Percentiles rank a stretch among this genome's conserved stretches.
Conservation (phyloP, 768 basidiomycete species). For the Harrya chromipes region DNA sequence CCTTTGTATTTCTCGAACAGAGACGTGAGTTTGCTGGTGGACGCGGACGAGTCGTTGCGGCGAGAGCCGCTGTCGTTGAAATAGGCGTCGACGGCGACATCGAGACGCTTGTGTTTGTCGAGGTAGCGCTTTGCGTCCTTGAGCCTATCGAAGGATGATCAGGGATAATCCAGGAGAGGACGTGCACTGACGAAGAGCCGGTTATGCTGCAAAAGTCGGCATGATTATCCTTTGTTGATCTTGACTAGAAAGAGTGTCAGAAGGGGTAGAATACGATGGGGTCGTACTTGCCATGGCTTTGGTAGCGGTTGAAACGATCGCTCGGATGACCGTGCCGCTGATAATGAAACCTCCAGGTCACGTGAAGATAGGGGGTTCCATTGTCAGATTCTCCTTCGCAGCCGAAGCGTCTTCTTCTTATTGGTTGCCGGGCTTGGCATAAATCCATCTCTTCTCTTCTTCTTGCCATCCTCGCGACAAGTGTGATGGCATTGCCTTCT, state of each 20-base stretch:
- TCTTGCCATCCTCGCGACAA: no score
- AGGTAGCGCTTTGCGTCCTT: constrained; percentile 66
- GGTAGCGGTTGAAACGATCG: background rate
- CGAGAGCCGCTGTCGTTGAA: constrained; percentile 44
- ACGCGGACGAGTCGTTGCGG: constrained; percentile 30
- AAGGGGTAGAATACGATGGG: background rate
- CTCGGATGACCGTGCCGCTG: constrained; percentile 24
- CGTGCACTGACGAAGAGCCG: constrained; percentile 57
- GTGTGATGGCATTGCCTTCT: no score
- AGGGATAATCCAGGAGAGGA: background rate
- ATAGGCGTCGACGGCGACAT: constrained; percentile 71
- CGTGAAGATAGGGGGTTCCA: constrained; percentile 7
- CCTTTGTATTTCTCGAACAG: constrained; percentile 74
- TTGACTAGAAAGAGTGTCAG: constrained; percentile 20
- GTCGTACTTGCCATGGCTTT: constrained; percentile 24
- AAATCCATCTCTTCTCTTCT: no score
- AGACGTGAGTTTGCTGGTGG: constrained; percentile 50
- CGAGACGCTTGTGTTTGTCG: constrained; percentile 66
- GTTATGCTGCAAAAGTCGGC: constrained; percentile 64
- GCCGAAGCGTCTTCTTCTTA: no score
- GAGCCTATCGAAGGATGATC: constrained; percentile 23
- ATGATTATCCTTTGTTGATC: constrained; percentile 41
- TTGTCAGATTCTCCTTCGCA: no score
- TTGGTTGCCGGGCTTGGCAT: no score
- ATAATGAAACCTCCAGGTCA: constrained; percentile 17